phyloP scores from a whole-genome alignment of 1,284 basidiomycete species.

The Ceratobasidium theobromae region DNA sequence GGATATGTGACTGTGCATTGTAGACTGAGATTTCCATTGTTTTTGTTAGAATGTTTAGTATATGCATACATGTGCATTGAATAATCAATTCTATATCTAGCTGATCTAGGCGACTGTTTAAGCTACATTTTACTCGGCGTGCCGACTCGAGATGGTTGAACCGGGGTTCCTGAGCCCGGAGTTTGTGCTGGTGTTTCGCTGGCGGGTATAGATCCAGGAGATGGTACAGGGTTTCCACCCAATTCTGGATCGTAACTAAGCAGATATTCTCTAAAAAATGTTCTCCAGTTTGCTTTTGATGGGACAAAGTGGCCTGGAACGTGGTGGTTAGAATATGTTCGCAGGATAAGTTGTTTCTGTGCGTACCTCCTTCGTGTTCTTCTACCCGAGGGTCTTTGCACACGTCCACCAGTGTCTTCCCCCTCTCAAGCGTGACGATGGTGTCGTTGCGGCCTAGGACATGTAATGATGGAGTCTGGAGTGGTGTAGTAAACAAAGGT shows the following conservation, averaged over 20 bases:
- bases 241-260: background rate
- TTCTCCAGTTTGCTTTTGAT: conserved; percentile 69
- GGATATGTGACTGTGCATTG: too few species aligned
- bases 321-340: conserved; percentile 16
- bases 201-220: background rate
- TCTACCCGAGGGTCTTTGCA: conserved; percentile 63
- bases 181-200: background rate
- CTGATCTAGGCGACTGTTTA: background rate
- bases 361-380: conserved; percentile 72
- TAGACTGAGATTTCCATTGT: too few species aligned
- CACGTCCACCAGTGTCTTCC: conserved; percentile 59
- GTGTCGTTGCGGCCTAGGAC: conserved; percentile 82
- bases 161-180: background rate
- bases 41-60: background rate
- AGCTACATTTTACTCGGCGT: conserved; percentile 17
- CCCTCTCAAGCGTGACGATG: conserved; percentile 73
- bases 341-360: background rate
- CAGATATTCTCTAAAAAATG: conserved; percentile 62
- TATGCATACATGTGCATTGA: background rate
- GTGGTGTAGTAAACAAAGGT: conserved; percentile 47
- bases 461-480: conserved; percentile 72
- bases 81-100: background rate
- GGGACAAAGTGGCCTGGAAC: conserved; percentile 77
- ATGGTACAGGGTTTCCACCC: background rate
- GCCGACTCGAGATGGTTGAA: background rate